Evolutionary conservation across 2,329 filamentous ascomycete species (phyloP).

Genomic region (Cladosporium oxysporum): DNA sequence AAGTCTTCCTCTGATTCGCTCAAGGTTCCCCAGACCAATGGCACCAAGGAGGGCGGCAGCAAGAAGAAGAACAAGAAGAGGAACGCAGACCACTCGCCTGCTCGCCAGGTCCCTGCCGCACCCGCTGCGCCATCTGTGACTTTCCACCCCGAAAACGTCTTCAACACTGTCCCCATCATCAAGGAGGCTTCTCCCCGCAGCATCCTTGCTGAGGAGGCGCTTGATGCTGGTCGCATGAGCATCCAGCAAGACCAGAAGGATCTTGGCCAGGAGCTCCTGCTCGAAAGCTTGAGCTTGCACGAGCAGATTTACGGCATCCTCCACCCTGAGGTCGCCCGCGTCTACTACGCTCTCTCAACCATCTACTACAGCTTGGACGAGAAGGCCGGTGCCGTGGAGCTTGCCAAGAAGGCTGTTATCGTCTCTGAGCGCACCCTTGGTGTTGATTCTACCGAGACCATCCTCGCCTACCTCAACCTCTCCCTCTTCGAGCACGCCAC

Average conservation of each 20-base stretch:
- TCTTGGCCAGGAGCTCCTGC: constrained; percentile 87
- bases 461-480: constrained; percentile 94
- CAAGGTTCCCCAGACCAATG: constrained; percentile 37
- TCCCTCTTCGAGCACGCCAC: constrained; percentile 90
- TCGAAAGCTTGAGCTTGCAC: constrained; percentile 94
- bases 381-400: constrained; percentile 91
- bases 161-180: constrained; percentile 90
- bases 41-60: constrained; percentile 33
- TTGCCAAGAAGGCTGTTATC: constrained; percentile 94
- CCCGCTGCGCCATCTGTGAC: constrained; percentile 55
- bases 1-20: constrained; percentile 36
- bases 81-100: constrained; percentile 51
- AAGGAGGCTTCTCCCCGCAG: constrained; percentile 94
- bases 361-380: constrained; percentile 98
- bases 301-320: constrained; percentile 99
- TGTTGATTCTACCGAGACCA: constrained; percentile 88
- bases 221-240: constrained; percentile 95
- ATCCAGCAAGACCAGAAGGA: constrained; percentile 93
- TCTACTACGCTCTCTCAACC: constrained; percentile 94
- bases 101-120: constrained; percentile 44
- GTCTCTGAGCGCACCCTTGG: constrained; percentile 93
- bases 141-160: constrained; percentile 80
- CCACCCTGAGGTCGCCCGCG: constrained; percentile 91
- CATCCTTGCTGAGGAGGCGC: constrained; percentile 86
- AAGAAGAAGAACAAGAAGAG: constrained; percentile 60